Percentiles rank a stretch among this genome's conserved stretches.
phyloP scores from a whole-genome alignment of 805 yeast genomes.

The Cyberlindnera amylophila region DNA sequence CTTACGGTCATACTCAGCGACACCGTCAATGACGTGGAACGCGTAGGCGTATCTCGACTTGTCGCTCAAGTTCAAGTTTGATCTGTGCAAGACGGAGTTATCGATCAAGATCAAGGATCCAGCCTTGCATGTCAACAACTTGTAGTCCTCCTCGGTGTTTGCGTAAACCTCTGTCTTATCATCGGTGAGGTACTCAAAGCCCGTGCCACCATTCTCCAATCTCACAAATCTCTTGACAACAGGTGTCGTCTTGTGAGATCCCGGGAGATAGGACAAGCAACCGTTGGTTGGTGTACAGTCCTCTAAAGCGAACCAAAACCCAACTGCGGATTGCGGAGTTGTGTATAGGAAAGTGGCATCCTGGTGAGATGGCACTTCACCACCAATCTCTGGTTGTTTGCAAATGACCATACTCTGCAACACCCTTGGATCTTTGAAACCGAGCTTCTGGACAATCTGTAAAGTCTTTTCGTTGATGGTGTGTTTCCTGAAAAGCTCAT shows the following conservation, averaged over 20 bases:
- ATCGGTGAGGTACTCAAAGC: conserved; percentile 50
- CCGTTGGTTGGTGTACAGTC: conserved; percentile 68
- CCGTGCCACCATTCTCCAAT: conserved; percentile 47
- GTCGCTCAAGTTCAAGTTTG: conserved; percentile 52
- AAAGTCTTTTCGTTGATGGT: conserved; percentile 50
- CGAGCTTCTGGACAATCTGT: conserved; percentile 48
- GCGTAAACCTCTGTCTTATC: conserved; percentile 24
- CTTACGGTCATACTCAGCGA: conserved; percentile 50
- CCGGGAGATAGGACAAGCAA: conserved; percentile 65
- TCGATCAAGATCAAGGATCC: conserved; percentile 71
- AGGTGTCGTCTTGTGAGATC: conserved; percentile 58
- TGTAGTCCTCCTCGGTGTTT: conserved; percentile 37
- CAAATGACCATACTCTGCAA: conserved; percentile 77
- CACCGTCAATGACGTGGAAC: conserved; percentile 75
- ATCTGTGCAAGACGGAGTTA: conserved; percentile 67
- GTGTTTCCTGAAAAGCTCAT: conserved; percentile 38
- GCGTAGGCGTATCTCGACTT: conserved; percentile 73
- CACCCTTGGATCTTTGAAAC: conserved; percentile 62
- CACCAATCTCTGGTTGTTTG: conserved; percentile 72
- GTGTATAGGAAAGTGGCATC: conserved; percentile 74
- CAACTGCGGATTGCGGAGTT: conserved; percentile 65
- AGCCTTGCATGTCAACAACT: conserved; percentile 57
- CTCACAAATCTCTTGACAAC: conserved; percentile 63
- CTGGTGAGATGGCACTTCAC: conserved; percentile 73
- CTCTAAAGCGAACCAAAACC: conserved; percentile 80